Base-by-base conservation (phyloP, 768 basidiomycete genomes). In the Panaeolus cyanescens region DNA sequence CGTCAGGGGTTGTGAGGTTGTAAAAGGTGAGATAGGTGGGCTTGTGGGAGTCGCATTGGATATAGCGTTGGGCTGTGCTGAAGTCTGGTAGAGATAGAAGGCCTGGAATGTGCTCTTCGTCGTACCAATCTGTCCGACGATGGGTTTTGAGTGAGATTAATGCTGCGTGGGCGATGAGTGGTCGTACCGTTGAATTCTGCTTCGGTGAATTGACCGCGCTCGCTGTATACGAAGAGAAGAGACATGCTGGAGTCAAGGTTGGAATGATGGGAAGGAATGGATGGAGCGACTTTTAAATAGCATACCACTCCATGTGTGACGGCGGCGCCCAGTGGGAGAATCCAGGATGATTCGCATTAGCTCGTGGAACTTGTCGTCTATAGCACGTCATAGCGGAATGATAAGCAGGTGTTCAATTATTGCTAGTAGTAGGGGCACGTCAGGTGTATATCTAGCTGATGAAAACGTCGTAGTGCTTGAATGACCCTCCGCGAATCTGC, bases 1-100 rank as follows among this genome's bases (percentile, higher is more conserved):
- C 22, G 25, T 50, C 45, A 28, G 25, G 17, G 3, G 67, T 62
- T 8, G 59, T 59, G 25, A 71, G n/a, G 60, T 73, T 68, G 57
- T 71, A 73, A 13, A 73, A 45, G 1, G 67, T 62, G 13, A 72
- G 62, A 67, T 70, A 75, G 4, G 64, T 64, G 2, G 72, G 74
- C 28, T 60, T 62, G 28, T 62, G 54, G 20, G 56, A 61, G 58
- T 74, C 73, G 22, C 64, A 64, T 15, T 50, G 8, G 22, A 28
- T 28, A n/a, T 50, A 50, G 13, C 45, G 45, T 50, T 50, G 45
- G 4, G 45, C 10, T 5, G 45, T 12, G 15, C 9, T 4, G 25
- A 50, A 12, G 25, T n/a, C 25, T 6, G 45, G 45, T 3, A 50
- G 45, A 15, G 10, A 28, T 4, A 50, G 25, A 6, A 50, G 45